Conservation (phyloP, 2,329 filamentous ascomycete genomes). For the Davidsoniella virescens region DNA sequence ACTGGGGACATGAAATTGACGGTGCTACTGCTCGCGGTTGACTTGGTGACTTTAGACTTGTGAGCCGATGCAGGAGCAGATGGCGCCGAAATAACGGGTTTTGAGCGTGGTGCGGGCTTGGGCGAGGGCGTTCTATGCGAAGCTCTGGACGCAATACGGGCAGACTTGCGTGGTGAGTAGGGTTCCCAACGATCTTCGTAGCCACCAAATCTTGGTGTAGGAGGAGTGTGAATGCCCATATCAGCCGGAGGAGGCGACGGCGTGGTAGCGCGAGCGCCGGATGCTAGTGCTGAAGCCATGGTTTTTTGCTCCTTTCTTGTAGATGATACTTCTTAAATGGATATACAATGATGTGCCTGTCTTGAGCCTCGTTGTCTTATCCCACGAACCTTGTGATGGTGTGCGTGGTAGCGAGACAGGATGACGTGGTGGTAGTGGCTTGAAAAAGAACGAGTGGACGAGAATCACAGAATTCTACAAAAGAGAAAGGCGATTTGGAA, state of each 20-base stretch:
- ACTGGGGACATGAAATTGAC: slow-evolving; percentile 17
- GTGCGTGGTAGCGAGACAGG: no score
- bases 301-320: slow-evolving; percentile 8
- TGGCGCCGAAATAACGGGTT: slow-evolving; percentile 14
- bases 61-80: slow-evolving; percentile 3
- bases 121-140: slow-evolving; percentile 41
- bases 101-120: slow-evolving; percentile 18
- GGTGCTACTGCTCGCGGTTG: background rate
- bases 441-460: slow-evolving; percentile 4
- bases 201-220: slow-evolving; percentile 36
- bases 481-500: background rate
- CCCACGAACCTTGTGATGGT: background rate
- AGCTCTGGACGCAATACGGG: slow-evolving; percentile 42
- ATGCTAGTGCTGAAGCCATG: slow-evolving; percentile 20
- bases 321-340: no score
- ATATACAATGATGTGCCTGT: no score
- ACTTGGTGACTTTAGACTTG: slow-evolving; percentile 11
- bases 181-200: slow-evolving; percentile 55
- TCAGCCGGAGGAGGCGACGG: slow-evolving; percentile 37
- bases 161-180: slow-evolving; percentile 54
- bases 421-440: background rate
- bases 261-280: slow-evolving; percentile 26
- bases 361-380: no score
- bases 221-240: slow-evolving; percentile 43
- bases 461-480: slow-evolving; percentile 1